These are phyloP conservation scores for Farysia itapuensis DNA, from an alignment of 1,284 basidiomycete genomes.

Conservation along the genomic window DNA sequence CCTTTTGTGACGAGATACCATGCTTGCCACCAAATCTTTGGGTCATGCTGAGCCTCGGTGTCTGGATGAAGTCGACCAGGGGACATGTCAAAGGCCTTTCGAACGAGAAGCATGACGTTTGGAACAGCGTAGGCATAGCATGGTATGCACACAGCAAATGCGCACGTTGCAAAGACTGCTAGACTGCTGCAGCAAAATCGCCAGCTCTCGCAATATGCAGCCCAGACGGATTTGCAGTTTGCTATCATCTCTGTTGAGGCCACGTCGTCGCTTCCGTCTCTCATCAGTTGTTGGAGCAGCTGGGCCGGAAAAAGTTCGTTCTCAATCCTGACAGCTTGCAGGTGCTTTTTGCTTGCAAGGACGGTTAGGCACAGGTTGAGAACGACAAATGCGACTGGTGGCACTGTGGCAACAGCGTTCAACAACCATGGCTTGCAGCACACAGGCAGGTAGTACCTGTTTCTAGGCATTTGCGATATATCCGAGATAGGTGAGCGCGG, in stretches of 20 bases:
- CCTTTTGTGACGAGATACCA: not conserved
- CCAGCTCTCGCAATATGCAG: conserved; percentile 2
- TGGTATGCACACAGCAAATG: not conserved
- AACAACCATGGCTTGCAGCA: not conserved
- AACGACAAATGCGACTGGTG: not conserved
- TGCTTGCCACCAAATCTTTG: not conserved
- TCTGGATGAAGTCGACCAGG: not conserved
- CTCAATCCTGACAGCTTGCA: not conserved
- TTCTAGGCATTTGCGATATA: not conserved
- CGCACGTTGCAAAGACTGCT: not conserved
- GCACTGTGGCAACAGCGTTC: not conserved
- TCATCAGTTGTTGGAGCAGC: not conserved
- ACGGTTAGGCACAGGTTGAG: not conserved
- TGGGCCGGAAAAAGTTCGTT: not conserved
- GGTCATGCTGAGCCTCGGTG: too few relatives aligned
- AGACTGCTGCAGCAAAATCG: conserved; percentile 3
- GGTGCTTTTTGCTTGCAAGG: not conserved
- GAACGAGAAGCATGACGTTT: conserved; percentile 5
- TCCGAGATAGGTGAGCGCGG: conserved; percentile 6
- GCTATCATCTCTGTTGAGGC: conserved; percentile 2
- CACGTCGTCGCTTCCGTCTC: not conserved
- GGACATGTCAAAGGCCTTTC: not conserved
- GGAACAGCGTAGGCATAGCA: not conserved
- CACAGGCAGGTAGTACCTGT: conserved; percentile 1
- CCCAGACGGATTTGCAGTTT: conserved; percentile 1